phyloP scores from a whole-genome alignment of 768 basidiomycete genomes.

The Termitomyces sp. region DNA sequence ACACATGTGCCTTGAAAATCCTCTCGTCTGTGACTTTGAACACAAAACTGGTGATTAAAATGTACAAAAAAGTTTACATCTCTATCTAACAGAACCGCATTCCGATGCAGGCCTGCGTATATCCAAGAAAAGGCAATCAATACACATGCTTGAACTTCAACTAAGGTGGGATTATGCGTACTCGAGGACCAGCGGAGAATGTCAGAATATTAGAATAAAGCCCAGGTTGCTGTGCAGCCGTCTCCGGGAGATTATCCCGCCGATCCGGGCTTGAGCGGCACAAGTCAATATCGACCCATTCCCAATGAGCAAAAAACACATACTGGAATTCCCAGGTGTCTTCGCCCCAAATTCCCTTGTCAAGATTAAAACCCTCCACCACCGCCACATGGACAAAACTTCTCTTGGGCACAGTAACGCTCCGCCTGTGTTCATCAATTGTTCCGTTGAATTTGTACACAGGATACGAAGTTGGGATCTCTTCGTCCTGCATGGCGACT shows the following conservation, averaged over 20 bases:
- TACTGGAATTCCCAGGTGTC: slow-evolving; percentile 82
- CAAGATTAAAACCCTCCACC: slow-evolving; percentile 78
- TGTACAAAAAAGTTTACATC: slow-evolving; percentile 71
- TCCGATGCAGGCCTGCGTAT: slow-evolving; percentile 70
- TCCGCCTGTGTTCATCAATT: slow-evolving; percentile 30
- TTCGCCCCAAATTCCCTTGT: slow-evolving; percentile 75
- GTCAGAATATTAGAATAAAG: slow-evolving; percentile 65
- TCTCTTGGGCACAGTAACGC: slow-evolving; percentile 56
- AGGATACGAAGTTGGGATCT: slow-evolving; percentile 64
- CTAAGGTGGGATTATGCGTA: slow-evolving; percentile 28
- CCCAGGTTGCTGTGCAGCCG: slow-evolving; percentile 55
- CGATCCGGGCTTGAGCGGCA: slow-evolving; percentile 59
- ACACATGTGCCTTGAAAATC: slow-evolving; percentile 60
- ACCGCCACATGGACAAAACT: slow-evolving; percentile 73
- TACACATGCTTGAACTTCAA: neutral
- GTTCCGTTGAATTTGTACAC: slow-evolving; percentile 45
- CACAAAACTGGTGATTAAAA: slow-evolving; percentile 60
- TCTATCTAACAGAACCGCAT: slow-evolving; percentile 81
- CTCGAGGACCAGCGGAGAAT: slow-evolving; percentile 82
- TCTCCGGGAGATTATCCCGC: slow-evolving; percentile 73
- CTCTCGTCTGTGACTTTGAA: slow-evolving; percentile 49
- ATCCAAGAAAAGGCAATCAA: neutral
- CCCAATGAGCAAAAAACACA: slow-evolving; percentile 13
- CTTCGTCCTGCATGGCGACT: slow-evolving; percentile 73
- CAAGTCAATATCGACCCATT: neutral